Evolutionary conservation across 2,329 filamentous ascomycete genomes (phyloP), one percentile per base, ranked within the genome.

Genomic region (Calonectria multiphialidica): DNA sequence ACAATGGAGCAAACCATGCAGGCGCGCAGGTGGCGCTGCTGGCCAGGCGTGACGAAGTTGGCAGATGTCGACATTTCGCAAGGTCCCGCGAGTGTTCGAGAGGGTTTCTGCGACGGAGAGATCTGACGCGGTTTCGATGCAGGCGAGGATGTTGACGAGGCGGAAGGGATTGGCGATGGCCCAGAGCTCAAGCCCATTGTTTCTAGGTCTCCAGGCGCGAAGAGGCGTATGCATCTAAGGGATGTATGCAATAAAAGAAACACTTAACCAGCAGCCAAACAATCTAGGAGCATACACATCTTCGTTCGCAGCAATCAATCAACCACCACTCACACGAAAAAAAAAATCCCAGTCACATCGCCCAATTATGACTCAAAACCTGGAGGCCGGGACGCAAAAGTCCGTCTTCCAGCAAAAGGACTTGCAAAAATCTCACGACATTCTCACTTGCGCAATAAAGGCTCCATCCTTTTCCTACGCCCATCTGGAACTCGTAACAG

Each of bases 1-100:
- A 98, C 95, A 82, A 98, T 94, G 67, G 95, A 96, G 91, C 97
- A 99, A 78, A 98, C 95, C 95, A 99, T 98, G 89, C 97, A 99
- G 81, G 97, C 97, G 85, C 97, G 96, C 78, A 98, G 90, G 83
- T 94, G 93, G 85, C 96, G 94, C 87, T 93, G 92, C 85, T 97
- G 94, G 82, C 88, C 89, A 8, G 94, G 90, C 18, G 93, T 86
- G 74, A 95, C 93, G 83, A 91, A 95, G 83, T 92, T 93, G 70
- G 87, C 82, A 18, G 78, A 77, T 18, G 79, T 69, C 15, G 85
- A 84, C 86, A 88, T 88, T 35, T 10, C 61, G 64, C 49, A 28
- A 23, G 12, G 30, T 37, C 25, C 42, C 44, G 35, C 16, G 42
- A 16, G 13, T 28, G 13, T 21, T 61, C 33, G 42, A 28, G 25